Percentiles rank a stretch among this genome's conserved stretches.
Conservation (phyloP, 2,329 filamentous ascomycete genomes). For the Penicillium capsulatum region DNA sequence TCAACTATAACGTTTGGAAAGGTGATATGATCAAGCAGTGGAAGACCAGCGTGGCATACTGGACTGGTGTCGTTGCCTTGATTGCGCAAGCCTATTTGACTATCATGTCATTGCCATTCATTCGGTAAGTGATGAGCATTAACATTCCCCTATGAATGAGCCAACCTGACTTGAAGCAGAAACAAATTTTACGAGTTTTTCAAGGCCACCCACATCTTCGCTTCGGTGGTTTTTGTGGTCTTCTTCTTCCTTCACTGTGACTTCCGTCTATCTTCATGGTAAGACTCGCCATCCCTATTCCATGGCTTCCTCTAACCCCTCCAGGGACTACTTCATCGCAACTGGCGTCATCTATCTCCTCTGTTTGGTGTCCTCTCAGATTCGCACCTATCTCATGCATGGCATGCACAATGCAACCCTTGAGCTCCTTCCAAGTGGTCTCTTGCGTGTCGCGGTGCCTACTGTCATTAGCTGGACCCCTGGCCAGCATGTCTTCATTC, state of each 20-base stretch:
- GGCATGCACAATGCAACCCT: conserved; percentile 46
- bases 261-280: conserved; percentile 52
- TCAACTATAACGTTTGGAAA: conserved; percentile 49
- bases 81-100: conserved; percentile 54
- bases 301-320: background rate
- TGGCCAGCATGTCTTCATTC: conserved; percentile 53
- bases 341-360: conserved; percentile 50
- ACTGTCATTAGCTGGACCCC: conserved; percentile 47
- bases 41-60: conserved; percentile 47
- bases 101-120: conserved; percentile 49
- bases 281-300: conserved; percentile 4
- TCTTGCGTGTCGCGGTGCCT: conserved; percentile 43
- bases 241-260: conserved; percentile 59
- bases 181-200: conserved; percentile 57
- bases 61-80: conserved; percentile 54
- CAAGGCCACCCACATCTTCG: conserved; percentile 52
- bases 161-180: conserved; percentile 26
- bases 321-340: conserved; percentile 57
- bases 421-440: conserved; percentile 36
- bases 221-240: conserved; percentile 51
- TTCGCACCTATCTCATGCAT: conserved; percentile 48
- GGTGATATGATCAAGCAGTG: conserved; percentile 49
- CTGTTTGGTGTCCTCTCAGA: conserved; percentile 43
- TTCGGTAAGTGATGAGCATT: conserved; percentile 48
- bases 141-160: background rate